Conservation (phyloP, 352 stramenopile species). For the Phytophthora litchii region DNA sequence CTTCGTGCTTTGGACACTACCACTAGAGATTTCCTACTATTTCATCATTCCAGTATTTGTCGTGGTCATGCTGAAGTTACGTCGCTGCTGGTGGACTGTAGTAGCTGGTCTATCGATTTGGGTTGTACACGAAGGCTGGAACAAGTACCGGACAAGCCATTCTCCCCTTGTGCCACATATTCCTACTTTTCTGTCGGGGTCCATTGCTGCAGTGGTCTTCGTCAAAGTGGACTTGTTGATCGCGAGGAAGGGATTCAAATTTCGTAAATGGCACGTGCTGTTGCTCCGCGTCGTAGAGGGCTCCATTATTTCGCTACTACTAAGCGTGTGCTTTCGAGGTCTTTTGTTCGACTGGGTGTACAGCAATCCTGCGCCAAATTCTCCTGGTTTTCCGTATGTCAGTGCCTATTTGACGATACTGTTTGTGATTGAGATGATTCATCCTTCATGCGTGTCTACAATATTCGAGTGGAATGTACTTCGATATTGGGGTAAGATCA, state of each 20-base stretch:
- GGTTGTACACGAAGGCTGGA: slow-evolving; percentile 25
- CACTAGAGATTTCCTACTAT: slow-evolving; percentile 51
- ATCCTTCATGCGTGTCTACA: slow-evolving; percentile 26
- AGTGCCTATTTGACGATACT: slow-evolving; percentile 31
- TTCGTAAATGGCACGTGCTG: slow-evolving; percentile 12
- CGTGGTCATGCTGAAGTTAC: slow-evolving; percentile 22
- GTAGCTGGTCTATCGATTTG: slow-evolving; percentile 23
- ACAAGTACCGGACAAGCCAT: slow-evolving; percentile 32
- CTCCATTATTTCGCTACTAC: slow-evolving; percentile 20
- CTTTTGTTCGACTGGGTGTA: slow-evolving; percentile 44
- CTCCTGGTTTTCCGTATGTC: slow-evolving; percentile 31
- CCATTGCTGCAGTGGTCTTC: slow-evolving; percentile 38
- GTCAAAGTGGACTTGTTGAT: slow-evolving; percentile 26
- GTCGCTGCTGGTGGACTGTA: slow-evolving; percentile 28
- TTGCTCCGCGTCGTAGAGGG: slow-evolving; percentile 24
- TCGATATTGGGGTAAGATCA: slow-evolving; percentile 47
- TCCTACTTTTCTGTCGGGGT: slow-evolving; percentile 42
- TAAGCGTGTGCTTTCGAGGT: slow-evolving; percentile 33
- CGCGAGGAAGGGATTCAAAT: slow-evolving; percentile 23
- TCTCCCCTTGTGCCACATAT: slow-evolving; percentile 30
- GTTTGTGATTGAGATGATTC: slow-evolving; percentile 45
- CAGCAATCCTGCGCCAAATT: slow-evolving; percentile 17
- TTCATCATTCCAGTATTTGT: slow-evolving; percentile 48
- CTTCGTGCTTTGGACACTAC: slow-evolving; percentile 56
- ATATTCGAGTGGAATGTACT: slow-evolving; percentile 47